Evolutionary conservation across 352 stramenopile species (phyloP), one percentile per base, ranked within the genome.

Genomic region (Globisporangium lucens): DNA sequence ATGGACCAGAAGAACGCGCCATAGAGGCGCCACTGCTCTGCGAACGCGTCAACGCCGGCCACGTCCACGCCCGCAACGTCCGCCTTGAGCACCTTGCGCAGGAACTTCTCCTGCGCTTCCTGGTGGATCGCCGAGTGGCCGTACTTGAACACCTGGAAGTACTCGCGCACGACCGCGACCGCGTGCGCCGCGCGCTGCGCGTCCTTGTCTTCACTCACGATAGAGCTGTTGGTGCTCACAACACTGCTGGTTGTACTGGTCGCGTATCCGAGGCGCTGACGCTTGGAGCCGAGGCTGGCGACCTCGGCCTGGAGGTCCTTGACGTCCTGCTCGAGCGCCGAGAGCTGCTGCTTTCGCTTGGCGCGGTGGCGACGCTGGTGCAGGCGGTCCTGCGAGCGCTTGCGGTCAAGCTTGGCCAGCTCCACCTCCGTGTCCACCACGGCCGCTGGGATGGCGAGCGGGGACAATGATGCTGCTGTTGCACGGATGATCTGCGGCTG

Each of bases 121-220:
- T 67, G 62, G 62, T 67, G 62, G 51, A 67, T 67, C 20, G 62
- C 52, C 36, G 62, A 67, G 51, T 67, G 62, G 51, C 62, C 62
- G 62, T 67, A 67, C 62, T 61, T 67, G 62, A 67, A 67, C 51
- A 59, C 41, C 62, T 67, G 49, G 52, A 67, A 60, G 62, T 67
- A 67, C 51, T 67, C 62, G 22, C 35, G 62, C 62, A 67, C 62
- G 62, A 67, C 35, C 55, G 60, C 9, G 12, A 59, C 27, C 62
- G 62, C 62, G 8, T 60, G 36, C 4, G 58, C 38, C 13, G 55
- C 20, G 10, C 55, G 29, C 7, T 43, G 55, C 15, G 55, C 55
- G 30, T 33, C n/a, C 17, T 60, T 43, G 30, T 60, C 55, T 20
- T 60, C 52, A 22, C 29, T 43, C 2, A 43, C 30, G 1, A n/a